Conservation (phyloP, 306 rosid species). For the apple (Malus domestica) region DNA sequence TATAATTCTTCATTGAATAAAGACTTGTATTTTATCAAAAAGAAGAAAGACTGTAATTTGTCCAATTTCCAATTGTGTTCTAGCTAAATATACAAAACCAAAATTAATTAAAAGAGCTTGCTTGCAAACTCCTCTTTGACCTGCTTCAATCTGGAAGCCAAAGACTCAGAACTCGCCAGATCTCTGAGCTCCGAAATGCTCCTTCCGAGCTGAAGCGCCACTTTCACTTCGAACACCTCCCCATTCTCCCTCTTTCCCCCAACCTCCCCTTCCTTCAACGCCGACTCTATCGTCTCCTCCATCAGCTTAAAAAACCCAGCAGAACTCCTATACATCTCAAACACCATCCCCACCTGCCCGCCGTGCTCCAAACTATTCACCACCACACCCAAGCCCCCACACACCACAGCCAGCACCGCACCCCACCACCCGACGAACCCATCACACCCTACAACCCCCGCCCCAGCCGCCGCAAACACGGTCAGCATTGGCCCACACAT, state of each 20-base stretch:
- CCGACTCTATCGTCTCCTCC: slow-evolving; percentile 45
- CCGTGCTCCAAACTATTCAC: slow-evolving; percentile 73
- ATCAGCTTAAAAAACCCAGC: slow-evolving; percentile 62
- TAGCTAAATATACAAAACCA: neutral
- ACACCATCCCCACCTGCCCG: slow-evolving; percentile 80
- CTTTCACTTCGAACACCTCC: slow-evolving; percentile 45
- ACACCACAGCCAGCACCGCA: slow-evolving; percentile 38
- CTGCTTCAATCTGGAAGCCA: slow-evolving; percentile 14
- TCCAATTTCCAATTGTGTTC: neutral
- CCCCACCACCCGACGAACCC: slow-evolving; percentile 38
- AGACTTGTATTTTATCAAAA: neutral
- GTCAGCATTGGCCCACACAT: slow-evolving; percentile 59
- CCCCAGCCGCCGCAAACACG: slow-evolving; percentile 36
- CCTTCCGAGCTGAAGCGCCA: slow-evolving; percentile 61
- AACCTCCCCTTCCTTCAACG: slow-evolving; percentile 32
- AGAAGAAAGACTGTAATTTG: neutral
- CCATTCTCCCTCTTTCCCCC: slow-evolving; percentile 63
- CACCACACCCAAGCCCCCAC: slow-evolving; percentile 54
- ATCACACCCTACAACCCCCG: slow-evolving; percentile 34
- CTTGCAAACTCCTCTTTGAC: slow-evolving; percentile 48
- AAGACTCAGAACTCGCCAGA: slow-evolving; percentile 24
- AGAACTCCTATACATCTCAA: slow-evolving; percentile 52
- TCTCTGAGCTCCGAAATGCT: slow-evolving; percentile 57
- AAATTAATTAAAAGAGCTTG: slow-evolving; percentile 44
- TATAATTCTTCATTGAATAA: too few relatives aligned